Evolutionary conservation across 495 filamentous ascomycete species (phyloP).

Genomic region (Penicillium silybi): DNA sequence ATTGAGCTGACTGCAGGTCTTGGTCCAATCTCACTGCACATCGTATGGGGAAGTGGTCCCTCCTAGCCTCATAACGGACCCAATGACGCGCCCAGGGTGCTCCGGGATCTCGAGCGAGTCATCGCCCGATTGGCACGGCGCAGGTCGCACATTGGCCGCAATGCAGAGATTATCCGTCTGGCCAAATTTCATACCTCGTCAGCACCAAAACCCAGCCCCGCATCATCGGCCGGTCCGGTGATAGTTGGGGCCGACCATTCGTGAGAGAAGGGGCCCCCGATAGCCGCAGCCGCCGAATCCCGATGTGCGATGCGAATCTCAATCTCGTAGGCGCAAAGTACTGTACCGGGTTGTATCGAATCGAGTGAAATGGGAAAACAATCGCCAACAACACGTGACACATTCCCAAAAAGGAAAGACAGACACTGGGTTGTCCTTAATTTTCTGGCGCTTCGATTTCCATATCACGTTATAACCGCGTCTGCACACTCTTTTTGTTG

Average conservation of each 20-base stretch:
- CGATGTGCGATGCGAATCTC: conserved; percentile 8
- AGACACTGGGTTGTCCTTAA: conserved; percentile 1
- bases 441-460: conserved; percentile 5
- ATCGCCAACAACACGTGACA: conserved; percentile 22
- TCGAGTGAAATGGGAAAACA: not conserved
- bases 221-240: not conserved
- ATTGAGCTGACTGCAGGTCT: conserved; percentile 8
- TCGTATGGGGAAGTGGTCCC: conserved; percentile 10
- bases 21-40: conserved; percentile 10
- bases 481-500: not conserved
- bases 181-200: not conserved
- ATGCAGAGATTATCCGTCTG: not conserved
- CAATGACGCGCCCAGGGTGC: not conserved
- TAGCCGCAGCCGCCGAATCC: conserved; percentile 1
- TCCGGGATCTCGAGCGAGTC: conserved; percentile 4
- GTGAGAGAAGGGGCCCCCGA: not conserved
- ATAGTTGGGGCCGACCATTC: not conserved
- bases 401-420: conserved; percentile 17
- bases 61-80: conserved; percentile 1
- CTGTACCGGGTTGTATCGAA: not conserved
- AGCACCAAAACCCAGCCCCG: conserved; percentile 3
- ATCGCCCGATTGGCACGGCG: not conserved
- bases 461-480: not conserved
- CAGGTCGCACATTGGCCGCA: not conserved
- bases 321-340: not conserved